phyloP scores from a whole-genome alignment of 345 rosid species.

The Boechera retrofracta region DNA sequence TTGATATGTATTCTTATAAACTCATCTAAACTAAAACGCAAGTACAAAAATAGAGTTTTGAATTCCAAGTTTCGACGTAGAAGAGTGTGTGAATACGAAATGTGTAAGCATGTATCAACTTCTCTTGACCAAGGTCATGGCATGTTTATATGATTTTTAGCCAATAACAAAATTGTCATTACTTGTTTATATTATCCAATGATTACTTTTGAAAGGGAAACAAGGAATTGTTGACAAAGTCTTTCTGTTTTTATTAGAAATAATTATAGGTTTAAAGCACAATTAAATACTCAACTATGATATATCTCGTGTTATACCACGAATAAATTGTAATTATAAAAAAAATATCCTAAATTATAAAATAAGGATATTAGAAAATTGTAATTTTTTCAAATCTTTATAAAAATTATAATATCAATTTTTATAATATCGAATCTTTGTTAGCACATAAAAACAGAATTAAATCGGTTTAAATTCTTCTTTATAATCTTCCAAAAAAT shows the following conservation, averaged over 20 bases:
- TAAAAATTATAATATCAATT: too few species aligned
- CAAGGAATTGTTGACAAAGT: conserved; percentile 11
- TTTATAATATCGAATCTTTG: too few species aligned
- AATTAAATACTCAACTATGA: not conserved
- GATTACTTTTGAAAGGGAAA: conserved; percentile 31
- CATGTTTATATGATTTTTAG: conserved; percentile 26
- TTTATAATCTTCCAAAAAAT: too few species aligned
- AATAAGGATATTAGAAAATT: too few species aligned
- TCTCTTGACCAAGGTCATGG: conserved; percentile 29
- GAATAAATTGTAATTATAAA: too few species aligned
- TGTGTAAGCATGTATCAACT: conserved; percentile 25
- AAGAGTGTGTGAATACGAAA: conserved; percentile 18
- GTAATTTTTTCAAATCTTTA: too few species aligned
- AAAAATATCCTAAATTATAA: too few species aligned
- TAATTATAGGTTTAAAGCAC: not conserved
- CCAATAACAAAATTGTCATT: conserved; percentile 11
- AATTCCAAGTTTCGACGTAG: not conserved
- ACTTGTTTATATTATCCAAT: conserved; percentile 19
- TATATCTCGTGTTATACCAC: too few species aligned
- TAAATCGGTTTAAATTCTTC: too few species aligned
- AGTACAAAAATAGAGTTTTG: not conserved
- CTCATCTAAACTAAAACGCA: not conserved
- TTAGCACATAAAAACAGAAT: too few species aligned
- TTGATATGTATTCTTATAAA: not conserved
- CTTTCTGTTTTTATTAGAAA: not conserved